Percentiles rank a stretch among this genome's conserved stretches.
These are phyloP conservation scores for Hygrocybe punicea DNA, from an alignment of 768 basidiomycete species.

Conservation along the genomic window DNA sequence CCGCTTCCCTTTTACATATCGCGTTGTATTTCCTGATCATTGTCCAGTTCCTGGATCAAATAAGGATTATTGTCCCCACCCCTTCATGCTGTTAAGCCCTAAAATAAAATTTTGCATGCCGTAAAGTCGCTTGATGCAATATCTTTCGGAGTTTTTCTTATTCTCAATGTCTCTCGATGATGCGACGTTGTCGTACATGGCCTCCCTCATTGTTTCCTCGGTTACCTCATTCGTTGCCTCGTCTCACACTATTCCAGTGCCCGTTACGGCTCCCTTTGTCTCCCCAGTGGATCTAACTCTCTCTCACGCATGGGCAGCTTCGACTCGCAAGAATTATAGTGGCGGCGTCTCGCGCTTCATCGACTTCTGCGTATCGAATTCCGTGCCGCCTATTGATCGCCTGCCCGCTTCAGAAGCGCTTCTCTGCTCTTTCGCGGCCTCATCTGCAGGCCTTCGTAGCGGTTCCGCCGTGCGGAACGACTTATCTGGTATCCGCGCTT, in stretches of 20 bases:
- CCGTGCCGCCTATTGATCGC: neutral
- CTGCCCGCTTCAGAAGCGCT: conserved; percentile 27
- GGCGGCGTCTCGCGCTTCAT: neutral
- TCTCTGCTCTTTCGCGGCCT: conserved; percentile 29
- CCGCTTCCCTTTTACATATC: too few relatives aligned
- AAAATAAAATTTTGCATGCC: too few relatives aligned
- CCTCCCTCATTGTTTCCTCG: neutral
- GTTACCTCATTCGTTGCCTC: neutral
- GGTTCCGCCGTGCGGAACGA: conserved; percentile 19
- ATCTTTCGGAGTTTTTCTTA: too few relatives aligned
- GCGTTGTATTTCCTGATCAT: neutral
- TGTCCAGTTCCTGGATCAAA: too few relatives aligned
- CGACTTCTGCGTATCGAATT: neutral
- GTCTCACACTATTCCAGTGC: too few relatives aligned
- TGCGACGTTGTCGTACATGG: too few relatives aligned
- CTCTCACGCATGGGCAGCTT: neutral
- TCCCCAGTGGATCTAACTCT: neutral
- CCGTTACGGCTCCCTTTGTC: too few relatives aligned
- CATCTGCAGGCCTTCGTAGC: conserved; percentile 16
- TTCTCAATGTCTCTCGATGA: too few relatives aligned
- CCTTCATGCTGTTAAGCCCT: too few relatives aligned
- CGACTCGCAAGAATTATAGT: neutral
- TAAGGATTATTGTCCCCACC: too few relatives aligned
- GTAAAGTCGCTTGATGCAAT: too few relatives aligned
- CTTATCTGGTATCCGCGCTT: conserved; percentile 28